Base-by-base conservation (phyloP, 331 rosid species). In the Saraca asoca region DNA sequence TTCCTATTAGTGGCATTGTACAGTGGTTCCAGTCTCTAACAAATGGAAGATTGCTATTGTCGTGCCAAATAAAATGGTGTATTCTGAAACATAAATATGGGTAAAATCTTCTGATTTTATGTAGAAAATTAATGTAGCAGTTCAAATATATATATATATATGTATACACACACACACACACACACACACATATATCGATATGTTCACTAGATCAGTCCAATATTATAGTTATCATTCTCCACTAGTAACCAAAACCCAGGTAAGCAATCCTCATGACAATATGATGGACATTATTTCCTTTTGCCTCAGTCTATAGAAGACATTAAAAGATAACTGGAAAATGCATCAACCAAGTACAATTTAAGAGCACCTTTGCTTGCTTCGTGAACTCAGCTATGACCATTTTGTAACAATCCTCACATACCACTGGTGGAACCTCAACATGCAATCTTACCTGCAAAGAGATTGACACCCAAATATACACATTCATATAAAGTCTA, bases 361-460 rank as follows among this genome's bases (percentile, higher is more conserved):
- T 60, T 17, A 71, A 11, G 16, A 71, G 54, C 34, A 93, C 98
- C 96, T 86, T 90, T 18, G 95, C 90, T 46, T 74, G 82, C 83
- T 90, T 93, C 78, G 48, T 84, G 79, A 93, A 86, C 87, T 93
- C 97, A 41, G 17, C 64, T 14, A 93, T 49, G 75, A 86, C 83
- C 80, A 64, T 72, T 33, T 75, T 66, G 89, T 90, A 83, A 76
- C 96, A 93, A 69, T 90, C 97, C 66, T 93, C 80, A 29, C 97
- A 90, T 31, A 93, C 90, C 52, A 79, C 73, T 33, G 84, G 68
- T 38, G 98, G 98, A 65, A 93, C 98, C 59, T 87, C 83, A 33
- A 93, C 84, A 18, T 79, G 83, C 87, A 93, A 70, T 71, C 83
- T 93, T 64, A 90, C 86, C 98, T 93, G 87, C 84, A 79, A 39